Evolutionary conservation across 352 stramenopile genomes (phyloP).

Genomic region (Pythium brachiatum): DNA sequence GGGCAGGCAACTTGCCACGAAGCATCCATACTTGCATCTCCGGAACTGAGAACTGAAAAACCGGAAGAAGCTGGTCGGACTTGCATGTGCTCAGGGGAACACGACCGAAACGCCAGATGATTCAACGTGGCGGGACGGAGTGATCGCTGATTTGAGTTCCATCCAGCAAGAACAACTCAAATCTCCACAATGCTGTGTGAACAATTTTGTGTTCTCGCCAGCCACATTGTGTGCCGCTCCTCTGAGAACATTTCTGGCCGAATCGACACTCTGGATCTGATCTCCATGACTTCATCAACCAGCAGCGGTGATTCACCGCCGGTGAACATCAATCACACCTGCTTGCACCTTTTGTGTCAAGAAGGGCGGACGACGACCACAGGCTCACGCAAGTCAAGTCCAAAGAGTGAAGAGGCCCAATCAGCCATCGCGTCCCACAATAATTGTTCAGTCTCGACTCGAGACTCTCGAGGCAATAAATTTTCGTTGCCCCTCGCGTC

Average conservation of each 20-base stretch:
- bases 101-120: background rate
- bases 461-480: too few species aligned
- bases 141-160: background rate
- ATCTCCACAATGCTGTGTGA: too few species aligned
- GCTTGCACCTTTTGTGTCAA: background rate
- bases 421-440: background rate
- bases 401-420: background rate
- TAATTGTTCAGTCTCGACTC: background rate
- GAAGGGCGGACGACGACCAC: background rate
- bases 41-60: background rate
- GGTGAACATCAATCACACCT: too few species aligned
- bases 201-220: background rate
- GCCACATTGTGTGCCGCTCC: background rate
- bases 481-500: background rate
- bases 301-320: too few species aligned
- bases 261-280: background rate
- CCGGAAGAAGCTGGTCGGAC: background rate
- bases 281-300: constrained; percentile 10
- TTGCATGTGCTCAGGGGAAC: background rate
- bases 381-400: too few species aligned
- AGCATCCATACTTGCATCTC: background rate
- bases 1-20: constrained; percentile 6
- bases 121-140: background rate
- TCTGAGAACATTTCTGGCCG: background rate
- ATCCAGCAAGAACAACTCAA: background rate